These are phyloP conservation scores for Filosporella fistucella DNA, from an alignment of 495 filamentous ascomycete species.

Conservation along the genomic window DNA sequence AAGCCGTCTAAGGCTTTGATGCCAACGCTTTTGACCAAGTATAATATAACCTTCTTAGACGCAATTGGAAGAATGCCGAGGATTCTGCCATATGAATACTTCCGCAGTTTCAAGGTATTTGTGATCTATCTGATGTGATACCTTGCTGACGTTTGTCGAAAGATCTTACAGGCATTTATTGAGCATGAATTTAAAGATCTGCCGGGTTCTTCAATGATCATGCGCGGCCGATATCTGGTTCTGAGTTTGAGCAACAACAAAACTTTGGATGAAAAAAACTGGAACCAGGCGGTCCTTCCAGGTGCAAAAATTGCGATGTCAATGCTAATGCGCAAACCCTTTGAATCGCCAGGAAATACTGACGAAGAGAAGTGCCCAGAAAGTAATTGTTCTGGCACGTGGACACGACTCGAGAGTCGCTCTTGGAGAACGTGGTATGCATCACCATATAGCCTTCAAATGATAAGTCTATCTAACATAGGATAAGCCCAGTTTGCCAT, in stretches of 20 bases:
- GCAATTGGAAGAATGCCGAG: neutral
- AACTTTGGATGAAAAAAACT: neutral
- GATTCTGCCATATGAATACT: constrained; percentile 3
- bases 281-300: neutral
- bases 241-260: neutral
- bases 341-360: neutral
- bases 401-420: neutral
- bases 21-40: constrained; percentile 1
- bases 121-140: neutral
- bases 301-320: constrained; percentile 4
- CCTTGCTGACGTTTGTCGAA: neutral
- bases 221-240: neutral
- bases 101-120: constrained; percentile 6
- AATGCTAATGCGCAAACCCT: neutral
- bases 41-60: constrained; percentile 4
- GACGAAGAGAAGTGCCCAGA: neutral
- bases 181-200: constrained; percentile 1
- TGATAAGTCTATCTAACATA: neutral
- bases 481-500: neutral
- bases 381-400: neutral
- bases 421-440: neutral
- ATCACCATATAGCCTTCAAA: neutral
- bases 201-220: neutral
- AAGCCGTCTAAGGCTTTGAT: neutral
- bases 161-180: constrained; percentile 8